Evolutionary conservation across 345 rosid species (phyloP), one percentile per base, ranked within the genome.

Genomic region (Euphorbia pulcherrima): DNA sequence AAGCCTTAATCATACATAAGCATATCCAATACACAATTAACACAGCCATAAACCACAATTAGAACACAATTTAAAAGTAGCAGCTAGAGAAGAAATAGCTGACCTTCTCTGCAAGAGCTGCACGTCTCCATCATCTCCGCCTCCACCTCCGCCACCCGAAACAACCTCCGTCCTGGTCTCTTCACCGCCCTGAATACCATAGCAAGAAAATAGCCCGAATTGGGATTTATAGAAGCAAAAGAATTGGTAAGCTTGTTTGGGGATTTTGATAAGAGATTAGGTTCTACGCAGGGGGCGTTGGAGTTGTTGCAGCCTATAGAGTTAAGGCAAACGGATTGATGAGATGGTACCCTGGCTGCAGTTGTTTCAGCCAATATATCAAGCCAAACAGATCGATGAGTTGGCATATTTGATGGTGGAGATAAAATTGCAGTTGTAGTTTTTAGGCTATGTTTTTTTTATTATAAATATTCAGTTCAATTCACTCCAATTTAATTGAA

Each of bases 101-200:
- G 72, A 92, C 97, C 97, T 94, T 94, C 82, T 94, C 97, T 10
- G 97, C 96, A 69, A 92, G 88, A 64, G 92, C 73, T 0, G 70
- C 81, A 0, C 77, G n/a, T n/a, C 88, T 0, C 73, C 90, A 0
- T 77, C 89, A 4, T 70, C 84, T 0, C 81, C 83, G 2, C 74
- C 88, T 0, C 72, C 78, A 3, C 70, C 90, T 0, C 72, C 71
- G 10, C 11, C 44, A 8, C 66, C 78, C 41, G 84, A 74, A 57
- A 75, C 80, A 61, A 77, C 69, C 20, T 54, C 86, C 12, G 78
- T 46, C 61, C 79, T 76, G 26, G 83, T 75, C 60, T 81, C 79
- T 30, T 86, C 91, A 54, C 75, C 73, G 77, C 67, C 87, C 52
- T 86, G 85, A 66, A 84, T 44, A 17, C 88, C 84, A 46, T 52